Percentiles rank a stretch among this genome's conserved stretches.
phyloP scores from a whole-genome alignment of 306 rosid genomes.

The Datisca glomerata region DNA sequence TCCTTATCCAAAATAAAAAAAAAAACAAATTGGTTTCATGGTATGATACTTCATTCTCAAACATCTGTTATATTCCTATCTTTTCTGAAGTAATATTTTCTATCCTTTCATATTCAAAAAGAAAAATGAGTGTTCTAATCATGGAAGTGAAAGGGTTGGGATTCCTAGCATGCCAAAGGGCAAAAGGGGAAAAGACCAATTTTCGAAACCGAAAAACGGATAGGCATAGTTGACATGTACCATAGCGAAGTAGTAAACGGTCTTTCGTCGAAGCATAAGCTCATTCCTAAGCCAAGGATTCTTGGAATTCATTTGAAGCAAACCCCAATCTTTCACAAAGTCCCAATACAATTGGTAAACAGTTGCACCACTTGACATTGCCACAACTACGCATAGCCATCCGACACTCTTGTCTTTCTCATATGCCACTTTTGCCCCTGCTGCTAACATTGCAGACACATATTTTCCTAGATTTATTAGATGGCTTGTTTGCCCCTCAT shows the following conservation, averaged over 20 bases:
- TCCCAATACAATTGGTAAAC: constrained; percentile 98
- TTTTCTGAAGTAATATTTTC: constrained; percentile 11
- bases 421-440: constrained; percentile 93
- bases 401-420: constrained; percentile 64
- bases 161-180: too few species aligned
- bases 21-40: too few species aligned
- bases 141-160: too few species aligned
- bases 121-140: too few species aligned
- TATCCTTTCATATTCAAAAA: too few species aligned
- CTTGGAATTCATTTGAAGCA: constrained; percentile 87
- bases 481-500: constrained; percentile 87
- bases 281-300: constrained; percentile 99
- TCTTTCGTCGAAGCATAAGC: constrained; percentile 68
- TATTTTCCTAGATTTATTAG: constrained; percentile 83
- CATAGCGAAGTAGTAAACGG: constrained; percentile 87
- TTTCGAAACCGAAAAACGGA: neutral
- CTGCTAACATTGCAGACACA: constrained; percentile 98
- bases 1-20: constrained; percentile 1
- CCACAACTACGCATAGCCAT: constrained; percentile 82
- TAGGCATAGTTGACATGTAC: constrained; percentile 31
- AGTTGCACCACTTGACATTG: constrained; percentile 86
- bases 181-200: too few species aligned
- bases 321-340: constrained; percentile 98
- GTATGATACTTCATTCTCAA: too few species aligned
- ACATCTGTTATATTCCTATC: constrained; percentile 15